Evolutionary conservation across 306 rosid genomes (phyloP).

Genomic region (Dalbergia cultrata): DNA sequence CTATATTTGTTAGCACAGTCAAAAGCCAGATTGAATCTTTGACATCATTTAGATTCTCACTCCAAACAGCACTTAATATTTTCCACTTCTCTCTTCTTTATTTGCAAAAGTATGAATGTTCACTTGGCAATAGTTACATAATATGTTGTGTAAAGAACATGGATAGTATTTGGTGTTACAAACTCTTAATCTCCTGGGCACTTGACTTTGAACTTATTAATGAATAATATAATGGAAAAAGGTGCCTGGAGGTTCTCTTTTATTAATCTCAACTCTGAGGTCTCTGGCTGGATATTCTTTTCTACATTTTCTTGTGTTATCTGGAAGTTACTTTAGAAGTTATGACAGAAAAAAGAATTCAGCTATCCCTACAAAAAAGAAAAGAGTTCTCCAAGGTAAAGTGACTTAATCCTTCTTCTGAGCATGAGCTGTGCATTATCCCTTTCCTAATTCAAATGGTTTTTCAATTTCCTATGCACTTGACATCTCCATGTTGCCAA

Average conservation of each 20-base stretch:
- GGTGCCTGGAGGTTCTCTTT: conserved; percentile 15
- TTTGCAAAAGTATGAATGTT: background rate
- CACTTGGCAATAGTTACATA: background rate
- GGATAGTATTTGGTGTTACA: background rate
- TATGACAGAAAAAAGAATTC: background rate
- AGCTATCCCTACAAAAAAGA: background rate
- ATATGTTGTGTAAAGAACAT: background rate
- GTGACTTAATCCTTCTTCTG: too few species aligned
- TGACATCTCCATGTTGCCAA: too few species aligned
- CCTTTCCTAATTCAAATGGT: too few species aligned
- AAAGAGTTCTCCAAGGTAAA: too few species aligned
- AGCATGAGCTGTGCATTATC: too few species aligned
- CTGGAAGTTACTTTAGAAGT: conserved; percentile 8
- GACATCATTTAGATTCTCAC: conserved; percentile 45
- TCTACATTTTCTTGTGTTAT: conserved; percentile 17
- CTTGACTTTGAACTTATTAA: conserved; percentile 2
- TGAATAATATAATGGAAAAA: background rate
- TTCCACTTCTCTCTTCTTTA: conserved; percentile 54
- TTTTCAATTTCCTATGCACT: too few species aligned
- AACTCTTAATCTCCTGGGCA: background rate
- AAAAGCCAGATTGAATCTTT: conserved; percentile 54
- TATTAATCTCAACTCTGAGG: conserved; percentile 7
- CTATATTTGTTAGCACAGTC: conserved; percentile 46
- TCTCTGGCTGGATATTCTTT: conserved; percentile 5
- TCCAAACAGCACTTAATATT: conserved; percentile 53